Evolutionary conservation across 1,284 basidiomycete species (phyloP).

Genomic region (Athelia sp.): DNA sequence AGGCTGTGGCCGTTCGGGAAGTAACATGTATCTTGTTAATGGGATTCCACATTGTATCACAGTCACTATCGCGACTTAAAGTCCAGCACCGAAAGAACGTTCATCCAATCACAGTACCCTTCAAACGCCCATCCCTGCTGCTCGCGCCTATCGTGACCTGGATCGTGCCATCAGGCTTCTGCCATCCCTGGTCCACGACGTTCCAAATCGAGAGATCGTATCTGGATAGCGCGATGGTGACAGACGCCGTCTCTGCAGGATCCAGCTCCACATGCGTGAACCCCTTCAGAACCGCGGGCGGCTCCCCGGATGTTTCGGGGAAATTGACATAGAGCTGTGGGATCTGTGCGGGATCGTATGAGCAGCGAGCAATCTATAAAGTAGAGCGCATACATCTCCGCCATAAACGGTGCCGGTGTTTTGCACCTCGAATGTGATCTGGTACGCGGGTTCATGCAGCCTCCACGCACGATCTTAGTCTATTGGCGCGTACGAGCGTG

Average conservation of each 20-base stretch:
- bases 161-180: constrained; percentile 37
- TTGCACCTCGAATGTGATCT: constrained; percentile 52
- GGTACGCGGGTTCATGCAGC: constrained; percentile 60
- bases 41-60: no score
- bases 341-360: constrained; percentile 28
- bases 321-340: constrained; percentile 64
- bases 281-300: constrained; percentile 60
- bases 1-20: not conserved
- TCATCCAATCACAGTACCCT: constrained; percentile 23
- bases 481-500: constrained; percentile 1
- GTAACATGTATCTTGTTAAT: constrained; percentile 17
- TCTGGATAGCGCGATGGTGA: constrained; percentile 55
- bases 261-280: constrained; percentile 54
- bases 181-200: constrained; percentile 42
- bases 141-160: constrained; percentile 47
- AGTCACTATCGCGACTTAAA: no score
- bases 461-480: constrained; percentile 18
- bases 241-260: constrained; percentile 40
- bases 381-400: constrained; percentile 37
- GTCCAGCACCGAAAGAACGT: no score
- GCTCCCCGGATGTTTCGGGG: constrained; percentile 49
- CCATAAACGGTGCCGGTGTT: constrained; percentile 56
- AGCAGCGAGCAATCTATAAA: not conserved
- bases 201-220: constrained; percentile 65
- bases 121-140: constrained; percentile 43